Evolutionary conservation across 2,329 filamentous ascomycete genomes (phyloP).

Genomic region (Apiospora pterosperma): DNA sequence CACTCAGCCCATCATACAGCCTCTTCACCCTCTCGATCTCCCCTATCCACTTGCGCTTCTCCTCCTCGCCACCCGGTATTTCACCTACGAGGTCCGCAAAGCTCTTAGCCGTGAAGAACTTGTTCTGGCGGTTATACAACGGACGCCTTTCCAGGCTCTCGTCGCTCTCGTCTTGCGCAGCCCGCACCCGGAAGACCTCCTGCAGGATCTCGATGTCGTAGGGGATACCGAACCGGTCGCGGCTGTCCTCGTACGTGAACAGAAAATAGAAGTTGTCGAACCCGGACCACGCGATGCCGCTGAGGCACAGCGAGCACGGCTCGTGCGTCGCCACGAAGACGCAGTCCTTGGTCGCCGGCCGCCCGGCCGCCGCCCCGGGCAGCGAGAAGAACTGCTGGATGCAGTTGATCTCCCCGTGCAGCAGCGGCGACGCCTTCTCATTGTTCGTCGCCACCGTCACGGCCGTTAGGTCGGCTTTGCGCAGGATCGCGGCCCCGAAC

Average conservation of each 20-base stretch:
- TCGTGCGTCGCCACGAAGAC: constrained; percentile 58
- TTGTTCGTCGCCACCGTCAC: constrained; percentile 54
- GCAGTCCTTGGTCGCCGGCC: constrained; percentile 43
- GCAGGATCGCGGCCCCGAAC: constrained; percentile 54
- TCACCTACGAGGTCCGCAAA: constrained; percentile 36
- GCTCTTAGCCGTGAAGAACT: constrained; percentile 48
- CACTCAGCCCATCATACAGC: constrained; percentile 42
- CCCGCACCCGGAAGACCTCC: constrained; percentile 49
- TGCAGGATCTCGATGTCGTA: constrained; percentile 57
- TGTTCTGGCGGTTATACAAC: constrained; percentile 54
- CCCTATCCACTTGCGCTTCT: constrained; percentile 26
- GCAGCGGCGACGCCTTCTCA: constrained; percentile 49
- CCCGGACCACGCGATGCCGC: constrained; percentile 55
- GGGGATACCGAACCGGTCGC: constrained; percentile 52
- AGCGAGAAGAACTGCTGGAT: constrained; percentile 53
- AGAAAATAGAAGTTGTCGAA: constrained; percentile 56
- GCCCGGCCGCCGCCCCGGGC: constrained; percentile 23
- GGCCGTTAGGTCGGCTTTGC: constrained; percentile 35
- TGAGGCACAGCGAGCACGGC: constrained; percentile 55
- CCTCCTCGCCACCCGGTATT: constrained; percentile 29
- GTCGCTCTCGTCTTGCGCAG: constrained; percentile 27
- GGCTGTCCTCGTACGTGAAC: constrained; percentile 57
- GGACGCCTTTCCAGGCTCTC: constrained; percentile 34
- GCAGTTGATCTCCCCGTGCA: constrained; percentile 60
- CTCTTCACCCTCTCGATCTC: constrained; percentile 48